Conservation (phyloP, 225 moss, liverwort and hornwort genomes). For the Antitrichia curtipendula region DNA sequence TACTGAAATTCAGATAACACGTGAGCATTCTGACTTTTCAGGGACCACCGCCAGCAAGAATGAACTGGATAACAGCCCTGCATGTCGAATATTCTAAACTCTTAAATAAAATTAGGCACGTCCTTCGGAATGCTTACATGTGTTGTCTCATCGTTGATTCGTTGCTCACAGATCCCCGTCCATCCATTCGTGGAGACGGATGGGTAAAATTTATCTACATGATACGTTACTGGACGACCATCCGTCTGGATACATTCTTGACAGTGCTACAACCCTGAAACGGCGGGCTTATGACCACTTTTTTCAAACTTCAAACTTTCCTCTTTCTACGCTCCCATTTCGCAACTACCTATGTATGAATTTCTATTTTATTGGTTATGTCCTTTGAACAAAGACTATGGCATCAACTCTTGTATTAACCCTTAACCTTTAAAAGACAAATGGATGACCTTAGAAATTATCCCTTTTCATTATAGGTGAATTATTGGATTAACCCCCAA, state of each 20-base stretch:
- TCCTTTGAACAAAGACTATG: too few relatives aligned
- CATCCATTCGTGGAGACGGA: not conserved
- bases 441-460: too few relatives aligned
- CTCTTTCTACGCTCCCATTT: not conserved
- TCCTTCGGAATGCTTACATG: not conserved
- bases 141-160: not conserved
- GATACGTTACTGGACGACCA: not conserved
- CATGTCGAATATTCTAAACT: not conserved
- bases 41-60: not conserved
- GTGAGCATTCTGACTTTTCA: not conserved
- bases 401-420: too few relatives aligned
- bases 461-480: too few relatives aligned
- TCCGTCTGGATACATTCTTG: not conserved
- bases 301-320: not conserved
- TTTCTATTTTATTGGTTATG: too few relatives aligned
- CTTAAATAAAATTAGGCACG: not conserved
- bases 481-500: too few relatives aligned
- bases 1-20: not conserved
- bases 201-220: too few relatives aligned
- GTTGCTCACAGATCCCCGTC: not conserved
- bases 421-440: too few relatives aligned
- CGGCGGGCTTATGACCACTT: not conserved
- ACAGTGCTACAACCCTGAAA: not conserved
- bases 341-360: too few relatives aligned
- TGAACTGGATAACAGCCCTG: not conserved